Base-by-base conservation (phyloP, 352 stramenopile genomes). In the Elongisporangium senticosum region DNA sequence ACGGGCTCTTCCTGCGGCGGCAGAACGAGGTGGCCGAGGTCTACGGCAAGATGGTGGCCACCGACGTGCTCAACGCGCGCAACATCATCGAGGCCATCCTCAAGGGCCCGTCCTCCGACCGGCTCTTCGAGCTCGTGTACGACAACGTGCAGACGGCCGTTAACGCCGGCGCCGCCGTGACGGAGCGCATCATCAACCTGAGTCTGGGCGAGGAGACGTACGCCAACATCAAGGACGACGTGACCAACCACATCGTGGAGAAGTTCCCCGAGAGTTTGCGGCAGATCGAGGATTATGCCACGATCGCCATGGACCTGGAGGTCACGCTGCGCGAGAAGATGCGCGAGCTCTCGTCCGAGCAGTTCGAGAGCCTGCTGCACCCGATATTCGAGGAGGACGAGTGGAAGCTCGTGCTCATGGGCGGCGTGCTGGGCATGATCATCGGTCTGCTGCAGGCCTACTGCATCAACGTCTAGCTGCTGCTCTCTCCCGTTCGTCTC, bases 351-450 rank as follows among this genome's bases (percentile, higher is more conserved):
- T 88, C 70, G 24, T 93, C 74, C 14, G 75, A 79, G 40, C 86
- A 98, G 68, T 99, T 99, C 69, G 96, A 99, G 70, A 79, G 95
- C 49, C 71, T 99, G 20, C 71, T 99, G 60, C 97, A 99, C 65
- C 97, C 97, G 11, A 96, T 98, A 17, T 99, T 99, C 73, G 87
- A 99, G 70, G 96, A 99, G 65, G 97, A 99, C 68, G 97, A 99
- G 83, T 97, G 97, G 77, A 98, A 98, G 61, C 78, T 99, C 3
- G 98, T 99, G 69, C 69, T 98, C 52, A 96, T 98, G 69, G 97
- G 97, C 48, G 96, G 95, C 20, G 82, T 93, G 19, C 79, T 99
- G 7, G 97, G 97, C 47, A 70, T 96, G 37, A 60, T 85, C 14
- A 96, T 98, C 52, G 96, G 95, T 40, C 64, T 96, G 61, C 55